phyloP scores from a whole-genome alignment of 2,329 filamentous ascomycete genomes.

The Rhynchosporium graminicola region DNA sequence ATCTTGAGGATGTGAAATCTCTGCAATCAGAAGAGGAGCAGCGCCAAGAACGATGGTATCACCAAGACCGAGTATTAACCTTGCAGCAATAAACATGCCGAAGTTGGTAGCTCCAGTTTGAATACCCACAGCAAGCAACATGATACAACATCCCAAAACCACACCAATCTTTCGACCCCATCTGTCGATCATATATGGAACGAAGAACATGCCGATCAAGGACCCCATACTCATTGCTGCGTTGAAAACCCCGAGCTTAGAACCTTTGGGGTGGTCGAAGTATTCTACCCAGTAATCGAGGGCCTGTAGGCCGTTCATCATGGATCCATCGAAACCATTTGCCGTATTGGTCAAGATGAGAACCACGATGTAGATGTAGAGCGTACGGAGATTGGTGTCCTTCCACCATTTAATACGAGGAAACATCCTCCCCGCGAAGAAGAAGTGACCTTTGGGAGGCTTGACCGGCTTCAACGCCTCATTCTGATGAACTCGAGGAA shows the following conservation, averaged over 20 bases:
- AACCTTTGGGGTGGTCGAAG: constrained; percentile 36
- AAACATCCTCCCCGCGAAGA: constrained; percentile 15
- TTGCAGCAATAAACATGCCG: constrained; percentile 46
- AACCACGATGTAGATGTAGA: constrained; percentile 42
- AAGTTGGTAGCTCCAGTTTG: constrained; percentile 44
- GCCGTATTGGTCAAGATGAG: constrained; percentile 44
- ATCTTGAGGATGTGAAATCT: constrained; percentile 50
- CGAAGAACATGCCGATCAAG: constrained; percentile 47
- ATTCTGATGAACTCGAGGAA: constrained; percentile 11
- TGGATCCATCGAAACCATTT: constrained; percentile 43
- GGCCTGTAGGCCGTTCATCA: constrained; percentile 47
- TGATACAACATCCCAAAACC: constrained; percentile 47
- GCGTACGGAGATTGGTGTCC: constrained; percentile 37
- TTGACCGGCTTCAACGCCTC: constrained; percentile 14
- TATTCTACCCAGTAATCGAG: constrained; percentile 46
- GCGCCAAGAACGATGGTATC: constrained; percentile 31
- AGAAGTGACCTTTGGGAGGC: constrained; percentile 15
- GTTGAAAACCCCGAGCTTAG: constrained; percentile 45
- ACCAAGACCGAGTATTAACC: constrained; percentile 41
- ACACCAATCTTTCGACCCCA: constrained; percentile 49
- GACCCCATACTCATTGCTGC: constrained; percentile 50
- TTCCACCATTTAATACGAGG: constrained; percentile 38
- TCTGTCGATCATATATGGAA: constrained; percentile 50
- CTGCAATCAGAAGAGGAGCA: constrained; percentile 43
- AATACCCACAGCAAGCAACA: constrained; percentile 46